Base-by-base conservation (phyloP, 805 yeast genomes). In the Barnettozyma populi region DNA sequence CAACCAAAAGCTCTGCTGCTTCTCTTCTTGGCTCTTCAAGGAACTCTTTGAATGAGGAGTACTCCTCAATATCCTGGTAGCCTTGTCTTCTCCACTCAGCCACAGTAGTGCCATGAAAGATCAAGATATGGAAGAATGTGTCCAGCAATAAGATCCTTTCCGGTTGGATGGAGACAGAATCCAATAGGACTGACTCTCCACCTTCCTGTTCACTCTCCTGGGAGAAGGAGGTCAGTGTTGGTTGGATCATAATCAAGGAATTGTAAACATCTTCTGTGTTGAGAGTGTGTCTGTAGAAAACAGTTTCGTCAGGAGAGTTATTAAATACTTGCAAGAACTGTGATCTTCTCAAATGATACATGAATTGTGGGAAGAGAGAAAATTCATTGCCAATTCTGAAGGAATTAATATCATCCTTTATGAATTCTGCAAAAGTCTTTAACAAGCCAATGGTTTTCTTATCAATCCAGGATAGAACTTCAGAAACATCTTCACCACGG, bases 231-330 rank as follows among this genome's bases (percentile, higher is more conserved):
- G 82, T 74, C 57, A 82, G 69, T 2, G 85, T 76, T 27, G 89
- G 88, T 61, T 83, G 88, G 50, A 82, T 79, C 86, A 82, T 82
- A 35, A 78, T 73, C 53, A 82, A 67, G 1, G 86, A 73, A 54
- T 80, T 81, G 32, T 70, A 68, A 18, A 78, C 72, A 56, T 83
- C 86, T 62, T 82, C 88, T 36, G 76, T 76, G 59, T 79, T 65
- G 59, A 82, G 76, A 32, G 78, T 70, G 56, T 82, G 87, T 58
- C 86, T 73, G 50, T 79, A 74, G 59, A 74, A 82, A 16, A 80
- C 73, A 6, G 89, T 80, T 62, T 82, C 89, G 65, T 82, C 89
- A 0, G 89, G 89, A 1, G 87, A 82, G 55, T 78, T 79, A 58
- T 80, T 80, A 66, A 82, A 82, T 18, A 82, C 80, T 55, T 79